Percentiles rank a stretch among this genome's conserved stretches.
phyloP scores from a whole-genome alignment of 2,329 filamentous ascomycete genomes.

The Pestalotiopsis sp. region DNA sequence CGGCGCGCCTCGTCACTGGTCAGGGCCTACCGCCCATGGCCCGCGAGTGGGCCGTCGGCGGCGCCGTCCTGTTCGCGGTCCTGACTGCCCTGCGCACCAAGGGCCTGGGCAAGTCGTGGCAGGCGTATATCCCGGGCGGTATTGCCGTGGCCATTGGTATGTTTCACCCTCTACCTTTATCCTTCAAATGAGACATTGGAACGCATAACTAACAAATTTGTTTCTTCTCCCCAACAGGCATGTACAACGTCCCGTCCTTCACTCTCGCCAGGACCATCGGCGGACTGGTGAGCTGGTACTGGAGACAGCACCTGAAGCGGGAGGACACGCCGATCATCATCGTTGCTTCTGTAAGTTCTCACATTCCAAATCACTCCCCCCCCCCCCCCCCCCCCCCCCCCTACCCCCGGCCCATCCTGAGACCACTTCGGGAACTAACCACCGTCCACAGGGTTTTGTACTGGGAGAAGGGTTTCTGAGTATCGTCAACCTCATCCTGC shows the following conservation, averaged over 20 bases:
- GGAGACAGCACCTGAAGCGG: slow-evolving; percentile 58
- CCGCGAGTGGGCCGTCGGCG: slow-evolving; percentile 74
- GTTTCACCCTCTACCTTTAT: slow-evolving; percentile 26
- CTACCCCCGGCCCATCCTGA: too few relatives aligned
- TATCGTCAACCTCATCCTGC: slow-evolving; percentile 84
- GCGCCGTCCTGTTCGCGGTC: slow-evolving; percentile 73
- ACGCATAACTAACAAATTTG: not conserved
- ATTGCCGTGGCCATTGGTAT: slow-evolving; percentile 92
- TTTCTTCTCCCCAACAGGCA: slow-evolving; percentile 58
- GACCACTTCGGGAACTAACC: not conserved
- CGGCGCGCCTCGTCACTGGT: slow-evolving; percentile 88
- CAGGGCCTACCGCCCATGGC: slow-evolving; percentile 85
- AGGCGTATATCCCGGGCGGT: slow-evolving; percentile 81
- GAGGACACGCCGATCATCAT: slow-evolving; percentile 81
- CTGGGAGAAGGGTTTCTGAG: slow-evolving; percentile 90
- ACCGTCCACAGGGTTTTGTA: slow-evolving; percentile 71
- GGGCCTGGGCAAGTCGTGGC: slow-evolving; percentile 62
- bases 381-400: too few relatives aligned
- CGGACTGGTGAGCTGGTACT: slow-evolving; percentile 76
- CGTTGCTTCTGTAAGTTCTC: slow-evolving; percentile 66
- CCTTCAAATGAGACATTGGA: not conserved
- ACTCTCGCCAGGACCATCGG: slow-evolving; percentile 87
- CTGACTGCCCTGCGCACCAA: slow-evolving; percentile 73
- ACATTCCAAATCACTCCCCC: too few relatives aligned
- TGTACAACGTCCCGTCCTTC: slow-evolving; percentile 98